A percentile compares a stretch with the other conserved stretches of the same genome.
Conservation (phyloP, 345 rosid species). For the Melaleuca alternifolia region DNA sequence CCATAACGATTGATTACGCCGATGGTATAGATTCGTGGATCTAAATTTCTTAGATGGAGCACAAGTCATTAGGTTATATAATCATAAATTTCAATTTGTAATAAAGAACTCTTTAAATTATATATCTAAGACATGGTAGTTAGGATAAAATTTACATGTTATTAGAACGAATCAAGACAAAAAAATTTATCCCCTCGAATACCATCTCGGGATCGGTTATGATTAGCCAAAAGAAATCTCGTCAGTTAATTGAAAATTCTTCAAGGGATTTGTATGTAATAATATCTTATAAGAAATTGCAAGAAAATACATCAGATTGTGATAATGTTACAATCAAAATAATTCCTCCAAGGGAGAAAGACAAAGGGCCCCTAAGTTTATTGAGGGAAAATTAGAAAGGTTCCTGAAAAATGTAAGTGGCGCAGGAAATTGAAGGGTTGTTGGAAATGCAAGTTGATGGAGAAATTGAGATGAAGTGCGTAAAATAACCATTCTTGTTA, state of each 20-base stretch:
- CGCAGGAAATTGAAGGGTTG: not conserved
- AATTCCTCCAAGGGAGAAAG: not conserved
- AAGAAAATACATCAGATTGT: accelerated
- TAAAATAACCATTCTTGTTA: not conserved
- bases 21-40: not conserved
- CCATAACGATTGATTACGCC: not conserved
- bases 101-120: not conserved
- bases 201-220: not conserved
- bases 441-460: not conserved
- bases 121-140: not conserved
- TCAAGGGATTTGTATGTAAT: too few relatives aligned
- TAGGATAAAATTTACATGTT: too few relatives aligned
- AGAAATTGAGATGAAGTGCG: not conserved
- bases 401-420: not conserved
- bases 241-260: too few relatives aligned
- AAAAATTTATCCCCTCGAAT: not conserved
- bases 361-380: not conserved
- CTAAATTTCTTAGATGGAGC: not conserved
- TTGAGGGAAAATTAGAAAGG: not conserved
- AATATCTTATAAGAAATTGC: too few relatives aligned
- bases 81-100: not conserved
- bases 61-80: not conserved
- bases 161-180: too few relatives aligned
- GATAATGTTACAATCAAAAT: not conserved
- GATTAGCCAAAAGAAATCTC: too few relatives aligned